phyloP scores from a whole-genome alignment of 345 rosid species.

The Mercurialis annua region DNA sequence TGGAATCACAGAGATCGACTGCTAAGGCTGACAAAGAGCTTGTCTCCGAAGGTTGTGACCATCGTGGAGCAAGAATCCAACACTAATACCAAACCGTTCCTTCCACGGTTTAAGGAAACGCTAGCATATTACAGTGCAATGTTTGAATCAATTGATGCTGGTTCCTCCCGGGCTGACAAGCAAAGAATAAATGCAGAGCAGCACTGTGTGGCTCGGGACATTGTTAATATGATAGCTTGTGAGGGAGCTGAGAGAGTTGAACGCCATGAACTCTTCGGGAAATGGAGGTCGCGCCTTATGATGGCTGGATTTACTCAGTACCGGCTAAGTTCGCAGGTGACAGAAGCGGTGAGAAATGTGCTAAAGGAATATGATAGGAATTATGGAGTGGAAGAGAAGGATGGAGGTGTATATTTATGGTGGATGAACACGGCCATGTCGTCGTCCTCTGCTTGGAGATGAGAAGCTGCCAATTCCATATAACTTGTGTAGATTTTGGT shows the following conservation, averaged over 20 bases:
- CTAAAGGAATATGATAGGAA: slow-evolving; percentile 45
- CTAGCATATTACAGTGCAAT: slow-evolving; percentile 71
- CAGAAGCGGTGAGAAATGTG: slow-evolving; percentile 38
- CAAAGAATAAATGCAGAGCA: slow-evolving; percentile 76
- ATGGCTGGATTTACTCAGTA: slow-evolving; percentile 68
- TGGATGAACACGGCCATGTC: slow-evolving; percentile 73
- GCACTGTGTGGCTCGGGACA: slow-evolving; percentile 83
- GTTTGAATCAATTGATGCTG: slow-evolving; percentile 76
- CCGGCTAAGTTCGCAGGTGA: slow-evolving; percentile 38
- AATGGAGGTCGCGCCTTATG: slow-evolving; percentile 59
- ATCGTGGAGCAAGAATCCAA: slow-evolving; percentile 81
- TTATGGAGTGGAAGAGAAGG: slow-evolving; percentile 46
- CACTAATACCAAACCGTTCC: slow-evolving; percentile 75
- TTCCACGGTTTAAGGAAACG: slow-evolving; percentile 55
- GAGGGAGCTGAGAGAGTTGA: slow-evolving; percentile 79
- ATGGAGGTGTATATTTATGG: slow-evolving; percentile 56
- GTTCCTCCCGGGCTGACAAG: slow-evolving; percentile 50
- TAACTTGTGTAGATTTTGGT: slow-evolving; percentile 22
- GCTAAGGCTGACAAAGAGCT: slow-evolving; percentile 73
- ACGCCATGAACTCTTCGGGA: slow-evolving; percentile 69
- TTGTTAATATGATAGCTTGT: slow-evolving; percentile 83
- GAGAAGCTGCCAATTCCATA: slow-evolving; percentile 20
- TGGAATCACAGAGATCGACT: slow-evolving; percentile 76
- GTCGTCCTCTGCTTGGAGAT: slow-evolving; percentile 70
- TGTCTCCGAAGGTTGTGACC: slow-evolving; percentile 70